Percentiles rank a stretch among this genome's conserved stretches.
phyloP scores from a whole-genome alignment of 192 early-diverging fungal species.

The Geranomyces michiganensis region DNA sequence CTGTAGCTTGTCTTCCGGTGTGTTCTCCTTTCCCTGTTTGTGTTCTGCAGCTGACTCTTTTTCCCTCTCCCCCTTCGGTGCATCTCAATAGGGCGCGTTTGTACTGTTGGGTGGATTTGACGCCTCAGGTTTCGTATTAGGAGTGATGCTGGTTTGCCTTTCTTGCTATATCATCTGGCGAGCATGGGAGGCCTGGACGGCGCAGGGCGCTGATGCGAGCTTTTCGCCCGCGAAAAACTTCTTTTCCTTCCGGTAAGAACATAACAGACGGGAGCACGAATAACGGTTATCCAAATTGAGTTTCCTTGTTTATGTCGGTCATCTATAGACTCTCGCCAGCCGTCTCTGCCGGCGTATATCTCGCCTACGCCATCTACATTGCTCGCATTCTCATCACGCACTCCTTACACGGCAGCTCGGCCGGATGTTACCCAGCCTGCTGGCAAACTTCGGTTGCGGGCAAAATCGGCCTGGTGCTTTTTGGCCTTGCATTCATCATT shows the following conservation, averaged over 20 bases:
- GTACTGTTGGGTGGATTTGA: constrained; percentile 41
- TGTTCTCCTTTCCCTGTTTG: no score
- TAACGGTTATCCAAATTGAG: no score
- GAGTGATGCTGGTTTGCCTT: constrained; percentile 12
- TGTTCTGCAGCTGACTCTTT: no score
- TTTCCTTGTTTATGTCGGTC: no score
- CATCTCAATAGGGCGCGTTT: constrained; percentile 44
- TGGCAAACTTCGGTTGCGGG: constrained; percentile 32
- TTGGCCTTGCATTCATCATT: constrained; percentile 46
- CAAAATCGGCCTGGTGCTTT: constrained; percentile 32
- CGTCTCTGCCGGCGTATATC: constrained; percentile 41
- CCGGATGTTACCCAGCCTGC: constrained; percentile 45
- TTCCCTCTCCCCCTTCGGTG: no score
- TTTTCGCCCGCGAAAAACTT: constrained; percentile 41
- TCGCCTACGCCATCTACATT: constrained; percentile 23
- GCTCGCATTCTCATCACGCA: constrained; percentile 25
- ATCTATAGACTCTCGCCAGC: constrained; percentile 31
- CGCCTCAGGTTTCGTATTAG: background rate
- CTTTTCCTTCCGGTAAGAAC: constrained; percentile 41
- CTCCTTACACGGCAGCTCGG: background rate
- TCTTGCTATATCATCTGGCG: constrained; percentile 48
- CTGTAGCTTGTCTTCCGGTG: no score
- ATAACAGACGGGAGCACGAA: no score
- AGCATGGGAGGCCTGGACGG: constrained; percentile 44
- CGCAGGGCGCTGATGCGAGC: constrained; percentile 43